Base-by-base conservation (phyloP, 2,329 filamentous ascomycete genomes). In the Lachnellula willkommii region DNA sequence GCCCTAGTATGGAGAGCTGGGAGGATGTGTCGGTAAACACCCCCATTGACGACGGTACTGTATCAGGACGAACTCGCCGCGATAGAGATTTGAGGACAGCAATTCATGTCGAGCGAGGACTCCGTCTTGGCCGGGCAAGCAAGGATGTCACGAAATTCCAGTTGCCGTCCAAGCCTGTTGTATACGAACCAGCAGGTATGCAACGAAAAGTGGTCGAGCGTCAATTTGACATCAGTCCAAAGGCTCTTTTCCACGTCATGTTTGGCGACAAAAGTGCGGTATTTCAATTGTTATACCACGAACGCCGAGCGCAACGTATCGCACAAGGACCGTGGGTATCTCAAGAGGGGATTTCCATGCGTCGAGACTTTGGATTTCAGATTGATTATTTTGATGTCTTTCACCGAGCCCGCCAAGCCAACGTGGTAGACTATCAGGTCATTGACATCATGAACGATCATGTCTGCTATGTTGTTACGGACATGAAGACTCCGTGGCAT, bases 251-350 rank as follows among this genome's bases (percentile, higher is more conserved):
- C 71, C 93, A 97, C 68, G 89, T 97, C 15, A 80, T 99, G 51
- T 99, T 97, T 71, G 94, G 94, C 39, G 94, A 99, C 72, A 95
- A 93, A 74, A 95, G 90, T 69, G 90, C 92, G 36, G 86, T 97
- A 40, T 99, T 96, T 73, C 90, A 94, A 65, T 85, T 93, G 66
- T 78, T 97, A 32, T 93, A 96, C 69, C 87, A 90, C 69, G 90
- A 95, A 69, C 82, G 89, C 51, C 81, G 85, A 65, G 90, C 89
- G 14, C 82, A 86, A 70, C 84, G 86, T 60, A 91, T 96, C 60
- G 84, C 87, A 2, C 92, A 96, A 72, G 88, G 89, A 0, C 90
- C 93, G 0, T 99, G 94, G 94, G 77, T 79, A 17, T 78, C 85
- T 49, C 76, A 82, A 3, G 88, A 92, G 56, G 79, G 85, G 42